Base-by-base conservation (phyloP, 2,329 filamentous ascomycete genomes). In the Dothiorella sarmentorum region DNA sequence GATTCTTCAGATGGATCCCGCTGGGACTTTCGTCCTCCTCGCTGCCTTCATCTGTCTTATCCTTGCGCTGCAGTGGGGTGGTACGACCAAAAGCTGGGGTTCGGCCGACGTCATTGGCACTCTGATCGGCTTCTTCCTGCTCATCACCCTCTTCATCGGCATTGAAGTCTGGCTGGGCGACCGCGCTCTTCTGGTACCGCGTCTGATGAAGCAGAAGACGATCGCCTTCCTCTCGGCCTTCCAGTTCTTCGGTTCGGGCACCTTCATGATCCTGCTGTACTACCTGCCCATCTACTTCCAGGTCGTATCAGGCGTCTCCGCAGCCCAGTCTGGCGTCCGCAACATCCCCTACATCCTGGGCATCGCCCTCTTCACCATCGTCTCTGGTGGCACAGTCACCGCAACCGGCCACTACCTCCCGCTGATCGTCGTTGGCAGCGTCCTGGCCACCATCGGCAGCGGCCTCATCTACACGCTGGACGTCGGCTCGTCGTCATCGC, bases 271-370 rank as follows among this genome's bases (percentile, higher is more conserved):
- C 13, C 52, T 73, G 2, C 62, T 79, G 9, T 80, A 78, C 65
- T 79, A 77, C 62, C 66, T 80, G 0, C 77, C 77, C 7, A 75
- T 81, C 31, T 80, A 78, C 63, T 81, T 81, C 67, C 78, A 81
- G 64, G 67, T 69, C 1, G 69, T 78, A 7, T 62, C 66, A 18
- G 67, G 68, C 45, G 66, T 68, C 11, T 68, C 62, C 7, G 68
- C 78, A 0, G 65, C 69, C 11, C 55, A 64, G 22, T 74, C 70
- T 2, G 78, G 78, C 4, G 67, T 80, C 11, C 66, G 69, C 31
- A 78, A 76, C 52, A 63, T 80, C 10, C 72, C 77, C 15, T 62
- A 78, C 13, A 70, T 80, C 3, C 58, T 80, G 3, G 67, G 51
- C 10, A 60, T 62, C 29, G 40, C 64, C 7, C 59, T 68, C 11